phyloP scores from a whole-genome alignment of 805 yeast species.

The Hemisphaericaspora nanyangensis region DNA sequence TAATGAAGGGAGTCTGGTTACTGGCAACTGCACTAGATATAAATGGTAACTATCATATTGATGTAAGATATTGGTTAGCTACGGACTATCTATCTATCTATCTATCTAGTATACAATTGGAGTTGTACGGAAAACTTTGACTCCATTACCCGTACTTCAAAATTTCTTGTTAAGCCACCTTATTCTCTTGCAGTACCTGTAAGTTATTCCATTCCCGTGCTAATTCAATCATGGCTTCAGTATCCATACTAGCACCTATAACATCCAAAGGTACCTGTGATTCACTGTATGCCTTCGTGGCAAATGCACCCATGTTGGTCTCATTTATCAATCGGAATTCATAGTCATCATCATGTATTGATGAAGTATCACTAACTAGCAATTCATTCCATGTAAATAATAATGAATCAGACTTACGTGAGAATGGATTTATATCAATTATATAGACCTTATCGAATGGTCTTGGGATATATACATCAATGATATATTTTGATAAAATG shows the following conservation, averaged over 20 bases:
- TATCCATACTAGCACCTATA: constrained; percentile 74
- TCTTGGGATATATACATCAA: constrained; percentile 81
- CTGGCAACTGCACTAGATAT: too few relatives aligned
- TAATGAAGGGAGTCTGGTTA: too few relatives aligned
- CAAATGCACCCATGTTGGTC: constrained; percentile 71
- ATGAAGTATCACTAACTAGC: constrained; percentile 22
- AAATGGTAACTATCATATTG: too few relatives aligned
- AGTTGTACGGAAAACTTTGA: too few relatives aligned
- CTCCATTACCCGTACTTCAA: too few relatives aligned
- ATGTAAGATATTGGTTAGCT: too few relatives aligned
- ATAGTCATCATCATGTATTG: constrained; percentile 29
- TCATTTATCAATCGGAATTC: constrained; percentile 66
- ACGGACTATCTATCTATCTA: too few relatives aligned
- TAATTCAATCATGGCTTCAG: constrained; percentile 47
- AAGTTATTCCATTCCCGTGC: constrained; percentile 10
- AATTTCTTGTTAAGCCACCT: too few relatives aligned
- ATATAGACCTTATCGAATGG: constrained; percentile 64
- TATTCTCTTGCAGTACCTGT: constrained; percentile 5
- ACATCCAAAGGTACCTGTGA: constrained; percentile 90
- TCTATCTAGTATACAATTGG: too few relatives aligned
- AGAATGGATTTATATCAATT: constrained; percentile 84
- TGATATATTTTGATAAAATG: constrained; percentile 43
- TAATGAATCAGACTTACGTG: constrained; percentile 71
- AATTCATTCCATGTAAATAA: constrained; percentile 86
- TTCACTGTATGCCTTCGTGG: constrained; percentile 79